Evolutionary conservation across 768 basidiomycete species (phyloP).

Genomic region (Leccinum boreale): DNA sequence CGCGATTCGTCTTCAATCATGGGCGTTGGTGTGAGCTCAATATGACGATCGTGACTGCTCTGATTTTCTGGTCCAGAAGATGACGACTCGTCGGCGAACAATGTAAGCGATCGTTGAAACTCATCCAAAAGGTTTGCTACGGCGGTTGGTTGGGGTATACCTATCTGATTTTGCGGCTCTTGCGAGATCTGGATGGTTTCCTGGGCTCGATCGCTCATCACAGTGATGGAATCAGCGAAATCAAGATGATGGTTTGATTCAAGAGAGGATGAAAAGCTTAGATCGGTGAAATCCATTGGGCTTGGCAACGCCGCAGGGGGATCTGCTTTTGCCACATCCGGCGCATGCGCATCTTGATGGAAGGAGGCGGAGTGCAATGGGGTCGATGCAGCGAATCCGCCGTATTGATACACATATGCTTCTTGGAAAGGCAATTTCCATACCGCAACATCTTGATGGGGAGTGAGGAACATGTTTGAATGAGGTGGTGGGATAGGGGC

Average conservation of each 20-base stretch:
- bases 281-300: not conserved
- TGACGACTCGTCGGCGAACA: not conserved
- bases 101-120: conserved; percentile 9
- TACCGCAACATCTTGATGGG: not conserved
- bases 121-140: conserved; percentile 3
- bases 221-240: not conserved
- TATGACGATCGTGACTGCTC: not conserved
- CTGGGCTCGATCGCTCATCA: not conserved
- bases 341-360: not conserved
- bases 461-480: not conserved
- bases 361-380: not conserved
- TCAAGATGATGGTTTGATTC: not conserved
- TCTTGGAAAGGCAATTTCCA: conserved; percentile 3
- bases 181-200: not conserved
- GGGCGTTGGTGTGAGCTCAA: not conserved
- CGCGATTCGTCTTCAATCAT: not conserved
- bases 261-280: not conserved
- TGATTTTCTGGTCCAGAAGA: not conserved
- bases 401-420: not conserved
- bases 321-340: not conserved
- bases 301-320: not conserved
- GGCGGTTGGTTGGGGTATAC: not conserved
- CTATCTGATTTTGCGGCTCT: not conserved
- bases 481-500: not conserved
- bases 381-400: not conserved